Base-by-base conservation (phyloP, 2,329 filamentous ascomycete species). In the Juglanconis oblonga region DNA sequence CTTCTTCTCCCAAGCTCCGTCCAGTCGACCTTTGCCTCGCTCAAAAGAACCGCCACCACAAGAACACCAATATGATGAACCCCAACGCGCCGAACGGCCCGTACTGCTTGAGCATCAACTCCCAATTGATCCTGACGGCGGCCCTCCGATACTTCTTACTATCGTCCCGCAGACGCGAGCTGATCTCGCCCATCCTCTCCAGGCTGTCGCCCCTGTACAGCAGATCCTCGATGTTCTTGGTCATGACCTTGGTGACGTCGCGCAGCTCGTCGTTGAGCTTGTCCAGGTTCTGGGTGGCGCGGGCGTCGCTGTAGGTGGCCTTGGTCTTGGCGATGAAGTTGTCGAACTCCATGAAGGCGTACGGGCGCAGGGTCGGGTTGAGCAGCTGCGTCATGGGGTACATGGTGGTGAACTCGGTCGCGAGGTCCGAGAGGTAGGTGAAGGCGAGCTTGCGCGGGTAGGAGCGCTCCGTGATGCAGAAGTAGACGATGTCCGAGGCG, bases 201-300 rank as follows among this genome's bases (percentile, higher is more conserved):
- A 99, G 77, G 69, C 88, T 95, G 73, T 99, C 95, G 33, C 95
- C 95, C 64, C 96, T 83, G 74, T 99, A 99, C 56, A 99, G 80
- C 71, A 99, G 79, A 74, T 99, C 95, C 81, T 99, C 95, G 67
- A 99, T 98, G 75, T 99, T 99, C 85, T 98, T 98, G 58, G 93
- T 98, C 96, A 99, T 99, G 71, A 99, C 93, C 78, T 97, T 93
- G 1, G 95, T 98, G 58, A 99, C 96, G 76, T 98, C 95, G 74
- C 93, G 89, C 66, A 99, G 85, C 82, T 99, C 96, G 72, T 97
- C 92, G 72, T 99, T 98, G 66, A 99, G 81, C 77, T 94, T 92
- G 76, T 96, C 92, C 60, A 99, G 85, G 76, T 98, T 98, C 77
- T 93, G 90, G 13, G 91, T 86, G 14, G 95, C 95, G 66, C 95